phyloP scores from a whole-genome alignment of 495 filamentous ascomycete species.

The Staphylotrichum tortipilum region DNA sequence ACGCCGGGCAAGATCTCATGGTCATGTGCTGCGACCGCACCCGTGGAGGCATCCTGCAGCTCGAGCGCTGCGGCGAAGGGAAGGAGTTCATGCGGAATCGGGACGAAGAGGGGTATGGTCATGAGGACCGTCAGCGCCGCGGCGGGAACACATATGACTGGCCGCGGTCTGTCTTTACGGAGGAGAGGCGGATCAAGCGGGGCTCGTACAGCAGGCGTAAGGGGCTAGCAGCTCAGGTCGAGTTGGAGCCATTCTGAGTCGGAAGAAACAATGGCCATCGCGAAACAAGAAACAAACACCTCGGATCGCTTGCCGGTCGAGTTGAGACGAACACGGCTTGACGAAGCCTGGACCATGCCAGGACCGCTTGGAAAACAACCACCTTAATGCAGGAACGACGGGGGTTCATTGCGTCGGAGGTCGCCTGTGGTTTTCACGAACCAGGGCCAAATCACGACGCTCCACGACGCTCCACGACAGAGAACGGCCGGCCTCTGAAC shows the following conservation, averaged over 20 bases:
- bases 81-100: conserved; percentile 28
- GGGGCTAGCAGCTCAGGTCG: conserved; percentile 22
- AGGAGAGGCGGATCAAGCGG: conserved; percentile 15
- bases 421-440: no score
- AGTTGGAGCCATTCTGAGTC: conserved; percentile 28
- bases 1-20: conserved; percentile 62
- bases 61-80: conserved; percentile 48
- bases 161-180: conserved; percentile 17
- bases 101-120: conserved; percentile 1
- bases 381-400: no score
- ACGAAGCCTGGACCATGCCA: no score
- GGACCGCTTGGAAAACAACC: no score
- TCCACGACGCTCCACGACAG: no score
- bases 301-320: no score
- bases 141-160: conserved; percentile 12
- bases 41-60: conserved; percentile 73
- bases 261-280: not conserved
- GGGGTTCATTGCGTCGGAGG: no score
- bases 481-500: no score
- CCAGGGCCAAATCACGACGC: no score
- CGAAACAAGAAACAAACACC: no score
- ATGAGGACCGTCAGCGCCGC: not conserved
- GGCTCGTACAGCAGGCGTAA: conserved; percentile 23
- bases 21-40: conserved; percentile 66
- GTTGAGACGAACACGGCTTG: no score